A percentile compares a stretch with the other conserved stretches of the same genome.
Evolutionary conservation across 345 rosid genomes (phyloP).

Genomic region (Combretum micranthum): DNA sequence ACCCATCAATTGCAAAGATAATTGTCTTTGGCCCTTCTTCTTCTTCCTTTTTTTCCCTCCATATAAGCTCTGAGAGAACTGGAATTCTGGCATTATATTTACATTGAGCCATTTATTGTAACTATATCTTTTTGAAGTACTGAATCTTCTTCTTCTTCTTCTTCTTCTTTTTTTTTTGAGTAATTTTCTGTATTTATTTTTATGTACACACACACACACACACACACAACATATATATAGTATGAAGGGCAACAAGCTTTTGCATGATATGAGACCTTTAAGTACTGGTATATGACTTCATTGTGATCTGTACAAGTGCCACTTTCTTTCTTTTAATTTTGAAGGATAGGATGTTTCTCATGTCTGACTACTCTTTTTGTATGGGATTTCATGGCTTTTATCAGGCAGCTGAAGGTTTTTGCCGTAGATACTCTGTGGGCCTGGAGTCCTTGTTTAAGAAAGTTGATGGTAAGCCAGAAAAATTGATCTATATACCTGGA

Average conservation of each 20-base stretch:
- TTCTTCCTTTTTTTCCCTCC: constrained; percentile 2
- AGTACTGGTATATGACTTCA: too few species aligned
- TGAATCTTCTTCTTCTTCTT: background rate
- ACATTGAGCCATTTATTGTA: too few species aligned
- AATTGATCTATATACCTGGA: constrained; percentile 3
- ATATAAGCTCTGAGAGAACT: background rate
- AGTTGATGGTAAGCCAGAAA: constrained; percentile 53
- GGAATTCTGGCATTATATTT: too few species aligned
- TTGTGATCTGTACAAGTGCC: too few species aligned
- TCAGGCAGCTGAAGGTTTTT: constrained; percentile 96
- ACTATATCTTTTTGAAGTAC: background rate
- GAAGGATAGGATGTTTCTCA: background rate
- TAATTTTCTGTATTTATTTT: too few species aligned
- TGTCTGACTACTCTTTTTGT: background rate
- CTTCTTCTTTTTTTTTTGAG: too few species aligned
- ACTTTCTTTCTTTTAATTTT: background rate
- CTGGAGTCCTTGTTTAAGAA: constrained; percentile 55
- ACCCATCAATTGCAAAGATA: too few species aligned
- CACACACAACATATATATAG: too few species aligned
- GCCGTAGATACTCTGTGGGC: constrained; percentile 67
- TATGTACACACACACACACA: too few species aligned
- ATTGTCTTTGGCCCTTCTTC: background rate
- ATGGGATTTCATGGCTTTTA: constrained; percentile 15
- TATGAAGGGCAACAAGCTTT: too few species aligned
- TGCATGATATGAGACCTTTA: too few species aligned